Base-by-base conservation (phyloP, 768 basidiomycete genomes). In the Termitomyces sp. region DNA sequence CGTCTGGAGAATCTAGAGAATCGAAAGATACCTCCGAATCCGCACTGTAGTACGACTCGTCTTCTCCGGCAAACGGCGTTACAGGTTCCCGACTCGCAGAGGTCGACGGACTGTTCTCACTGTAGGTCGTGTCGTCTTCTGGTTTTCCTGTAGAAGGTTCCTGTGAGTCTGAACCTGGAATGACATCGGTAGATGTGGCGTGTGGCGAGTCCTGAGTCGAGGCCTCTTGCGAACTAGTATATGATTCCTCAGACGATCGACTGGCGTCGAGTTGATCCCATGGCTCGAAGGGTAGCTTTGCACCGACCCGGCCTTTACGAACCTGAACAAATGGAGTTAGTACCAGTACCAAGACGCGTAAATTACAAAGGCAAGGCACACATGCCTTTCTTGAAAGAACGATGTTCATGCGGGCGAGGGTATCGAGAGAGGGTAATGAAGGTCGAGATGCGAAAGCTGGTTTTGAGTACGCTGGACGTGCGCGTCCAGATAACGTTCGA, bases 271-370 rank as follows among this genome's bases (percentile, higher is more conserved):
- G 56, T 47, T 70, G 69, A 57, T 81, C 76, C 81, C 81, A 83
- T 44, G 81, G 81, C 63, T 83, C 81, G 56, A 73, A 76, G 0
- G 81, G 81, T 8, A 83, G 70, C 0, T 72, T 64, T 1, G 80
- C 81, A 42, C 81, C 81, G 6, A 81, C 80, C 30, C 69, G 71
- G 31, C 81, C 81, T 66, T 76, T 78, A 15, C 79, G 75, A 47
- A 75, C 74, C 81, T 83, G 21, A 15, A 26, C 43, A 52, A 10
- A 52, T 42, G 26, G 40, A 48, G 31, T 57, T 48, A 57, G 51
- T 33, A 33, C 11, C 43, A 52, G 50, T 37, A 31, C 10, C 5
- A 46, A 14, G 51, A 35, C 31, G 17, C 15, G 38, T 48, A 11
- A 50, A 56, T 54, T 6, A 51, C 50, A 30, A 57, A 35, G 12